Evolutionary conservation across 805 yeast genomes (phyloP).

Genomic region (Candida takata): DNA sequence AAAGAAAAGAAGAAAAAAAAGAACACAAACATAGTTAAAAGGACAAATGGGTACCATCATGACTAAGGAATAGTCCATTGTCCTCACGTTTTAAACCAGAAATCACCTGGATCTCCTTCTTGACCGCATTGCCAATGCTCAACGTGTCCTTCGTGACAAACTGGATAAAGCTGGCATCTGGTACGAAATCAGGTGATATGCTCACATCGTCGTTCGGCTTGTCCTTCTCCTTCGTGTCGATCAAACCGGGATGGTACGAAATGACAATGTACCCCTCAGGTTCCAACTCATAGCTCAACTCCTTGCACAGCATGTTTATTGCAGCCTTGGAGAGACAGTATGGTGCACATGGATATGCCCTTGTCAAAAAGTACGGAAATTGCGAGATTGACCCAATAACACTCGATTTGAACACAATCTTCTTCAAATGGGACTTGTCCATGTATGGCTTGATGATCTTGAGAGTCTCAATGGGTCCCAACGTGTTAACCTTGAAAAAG

Average conservation of each 20-base stretch:
- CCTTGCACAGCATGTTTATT: constrained; percentile 24
- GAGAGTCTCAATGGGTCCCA: constrained; percentile 28
- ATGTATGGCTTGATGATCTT: constrained; percentile 26
- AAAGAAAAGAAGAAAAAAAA: too few relatives aligned
- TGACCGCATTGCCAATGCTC: constrained; percentile 13
- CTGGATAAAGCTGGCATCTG: constrained; percentile 8
- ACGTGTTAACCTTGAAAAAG: constrained; percentile 23
- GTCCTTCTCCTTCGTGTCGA: constrained; percentile 11
- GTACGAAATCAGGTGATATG: constrained; percentile 9
- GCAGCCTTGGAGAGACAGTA: constrained; percentile 34
- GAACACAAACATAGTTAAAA: too few relatives aligned
- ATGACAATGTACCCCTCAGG: constrained; percentile 23
- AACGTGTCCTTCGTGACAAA: constrained; percentile 8
- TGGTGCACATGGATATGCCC: constrained; percentile 20
- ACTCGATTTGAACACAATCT: constrained; percentile 26
- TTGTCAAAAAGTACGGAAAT: constrained; percentile 12
- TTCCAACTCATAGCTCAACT: constrained; percentile 22
- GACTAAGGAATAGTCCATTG: constrained; percentile 17
- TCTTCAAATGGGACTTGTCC: constrained; percentile 21
- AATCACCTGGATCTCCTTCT: constrained; percentile 14
- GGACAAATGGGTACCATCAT: constrained; percentile 11
- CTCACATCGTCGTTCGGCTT: constrained; percentile 15
- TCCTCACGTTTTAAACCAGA: constrained; percentile 7
- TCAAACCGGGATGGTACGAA: constrained; percentile 25
- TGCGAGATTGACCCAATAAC: constrained; percentile 23